Base-by-base conservation (phyloP, 495 filamentous ascomycete genomes). In the Trypethelium eluteriae region DNA sequence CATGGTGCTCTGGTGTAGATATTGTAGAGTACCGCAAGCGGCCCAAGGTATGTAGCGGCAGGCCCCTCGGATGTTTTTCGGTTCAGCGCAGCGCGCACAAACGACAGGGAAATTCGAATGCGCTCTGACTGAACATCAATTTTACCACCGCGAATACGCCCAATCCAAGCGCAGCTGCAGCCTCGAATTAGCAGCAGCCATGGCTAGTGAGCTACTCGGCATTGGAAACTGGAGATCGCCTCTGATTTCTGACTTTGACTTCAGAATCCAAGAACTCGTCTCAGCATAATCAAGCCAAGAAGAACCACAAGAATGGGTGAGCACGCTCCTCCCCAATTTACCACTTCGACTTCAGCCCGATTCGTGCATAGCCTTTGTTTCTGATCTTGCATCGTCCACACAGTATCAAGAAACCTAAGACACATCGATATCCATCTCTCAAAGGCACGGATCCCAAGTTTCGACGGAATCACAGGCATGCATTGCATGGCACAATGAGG, bases 361-460 rank as follows among this genome's bases (percentile, higher is more conserved):
- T 10, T 66, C 25, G 6, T 14, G 34, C 50, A 16, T 34, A 12
- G 39, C 50, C 3, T 35, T 32, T 50, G 12, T 32, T 11, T 9
- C 62, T 63, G 32, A 62, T 39, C 50, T 25, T 63, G 32, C 2
- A 12, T 39, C 56, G 16, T 32, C 64, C 65, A 38, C 10, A 81
- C 71, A 70, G 94, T 83, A 98, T 98, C 88, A 98, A 98, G 90
- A 97, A 96, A 88, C 95, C 95, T 59, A 98, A 96, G 86, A 98
- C 94, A 79, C 85, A 93, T 82, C 85, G 94, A 85, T 98, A 98
- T 83, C 94, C 95, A 70, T 97, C 93, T 76, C 87, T 98, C 73
- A 96, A 96, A 75, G 94, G 94, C 78, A 96, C 93, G 76, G 94
- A 98, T 84, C 91, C 94, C 78, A 98, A 98, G 87, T 98, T 98